These are phyloP conservation scores for Dactylellina parvicollis DNA, from an alignment of 2,329 filamentous ascomycete species.

Conservation along the genomic window DNA sequence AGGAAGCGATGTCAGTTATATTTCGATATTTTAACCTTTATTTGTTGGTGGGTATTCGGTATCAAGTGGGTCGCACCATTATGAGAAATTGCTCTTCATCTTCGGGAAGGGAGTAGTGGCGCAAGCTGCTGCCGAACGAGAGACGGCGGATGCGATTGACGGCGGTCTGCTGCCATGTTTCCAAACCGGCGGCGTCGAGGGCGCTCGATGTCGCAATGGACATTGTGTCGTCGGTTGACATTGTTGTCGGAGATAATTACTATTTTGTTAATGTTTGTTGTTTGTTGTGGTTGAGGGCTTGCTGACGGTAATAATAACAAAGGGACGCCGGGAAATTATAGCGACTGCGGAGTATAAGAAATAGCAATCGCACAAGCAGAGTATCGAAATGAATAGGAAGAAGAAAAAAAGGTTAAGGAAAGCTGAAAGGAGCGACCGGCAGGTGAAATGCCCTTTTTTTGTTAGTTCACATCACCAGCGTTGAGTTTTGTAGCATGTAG, in stretches of 20 bases:
- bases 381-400: slow-evolving; percentile 12
- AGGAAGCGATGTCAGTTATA: neutral
- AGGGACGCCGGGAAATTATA: neutral
- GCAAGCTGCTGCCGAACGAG: slow-evolving; percentile 39
- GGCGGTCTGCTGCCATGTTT: slow-evolving; percentile 45
- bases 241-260: neutral
- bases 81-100: slow-evolving; percentile 50
- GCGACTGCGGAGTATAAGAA: no score
- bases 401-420: neutral
- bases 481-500: no score
- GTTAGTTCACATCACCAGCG: neutral
- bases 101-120: slow-evolving; percentile 51
- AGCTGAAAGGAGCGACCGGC: neutral
- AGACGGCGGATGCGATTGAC: slow-evolving; percentile 53
- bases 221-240: slow-evolving; percentile 5
- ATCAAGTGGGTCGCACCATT: slow-evolving; percentile 26
- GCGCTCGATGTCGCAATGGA: slow-evolving; percentile 32
- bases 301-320: neutral
- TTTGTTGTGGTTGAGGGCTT: slow-evolving; percentile 2
- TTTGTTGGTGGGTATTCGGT: neutral
- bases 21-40: neutral
- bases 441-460: neutral
- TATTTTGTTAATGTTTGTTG: slow-evolving; percentile 7
- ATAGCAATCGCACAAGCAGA: neutral
- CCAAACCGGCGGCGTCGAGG: slow-evolving; percentile 29